Evolutionary conservation across 2,329 filamentous ascomycete species (phyloP).

Genomic region (Pseudonectria foliicola): DNA sequence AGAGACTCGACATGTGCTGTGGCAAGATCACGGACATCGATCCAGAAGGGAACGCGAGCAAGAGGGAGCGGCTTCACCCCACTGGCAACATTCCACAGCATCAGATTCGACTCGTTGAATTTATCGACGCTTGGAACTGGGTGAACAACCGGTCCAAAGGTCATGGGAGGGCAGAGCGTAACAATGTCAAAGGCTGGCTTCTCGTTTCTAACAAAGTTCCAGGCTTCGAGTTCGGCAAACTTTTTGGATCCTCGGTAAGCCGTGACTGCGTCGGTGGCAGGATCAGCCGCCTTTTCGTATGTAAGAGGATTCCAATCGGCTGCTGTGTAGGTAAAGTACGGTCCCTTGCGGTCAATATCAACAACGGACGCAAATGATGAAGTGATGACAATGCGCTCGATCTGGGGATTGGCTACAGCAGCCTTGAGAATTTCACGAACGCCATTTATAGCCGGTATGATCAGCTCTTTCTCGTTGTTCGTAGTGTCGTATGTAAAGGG

Average conservation of each 20-base stretch:
- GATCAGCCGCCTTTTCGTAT: constrained; percentile 37
- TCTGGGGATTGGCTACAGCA: constrained; percentile 11
- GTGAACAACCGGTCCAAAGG: constrained; percentile 37
- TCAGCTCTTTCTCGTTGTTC: constrained; percentile 38
- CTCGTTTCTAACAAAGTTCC: constrained; percentile 27
- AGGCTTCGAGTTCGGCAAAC: constrained; percentile 28
- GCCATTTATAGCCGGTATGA: constrained; percentile 39
- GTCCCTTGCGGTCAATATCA: constrained; percentile 38
- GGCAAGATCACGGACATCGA: constrained; percentile 41
- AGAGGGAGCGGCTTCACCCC: constrained; percentile 30
- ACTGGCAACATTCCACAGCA: constrained; percentile 33
- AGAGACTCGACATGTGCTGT: constrained; percentile 37
- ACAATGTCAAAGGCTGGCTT: constrained; percentile 35
- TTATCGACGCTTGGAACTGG: constrained; percentile 26
- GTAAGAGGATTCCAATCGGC: constrained; percentile 52
- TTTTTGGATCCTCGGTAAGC: constrained; percentile 30
- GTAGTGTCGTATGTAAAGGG: constrained; percentile 36
- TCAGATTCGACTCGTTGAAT: constrained; percentile 36
- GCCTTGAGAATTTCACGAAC: constrained; percentile 34
- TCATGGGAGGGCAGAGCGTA: constrained; percentile 38
- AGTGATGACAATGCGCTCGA: constrained; percentile 44
- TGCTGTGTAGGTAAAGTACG: constrained; percentile 46
- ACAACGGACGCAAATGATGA: constrained; percentile 63
- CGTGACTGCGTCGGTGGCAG: constrained; percentile 31
- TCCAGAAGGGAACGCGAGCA: constrained; percentile 34